Evolutionary conservation across 140 eudicot genomes (phyloP).

Genomic region (Ambrosia hybrid): DNA sequence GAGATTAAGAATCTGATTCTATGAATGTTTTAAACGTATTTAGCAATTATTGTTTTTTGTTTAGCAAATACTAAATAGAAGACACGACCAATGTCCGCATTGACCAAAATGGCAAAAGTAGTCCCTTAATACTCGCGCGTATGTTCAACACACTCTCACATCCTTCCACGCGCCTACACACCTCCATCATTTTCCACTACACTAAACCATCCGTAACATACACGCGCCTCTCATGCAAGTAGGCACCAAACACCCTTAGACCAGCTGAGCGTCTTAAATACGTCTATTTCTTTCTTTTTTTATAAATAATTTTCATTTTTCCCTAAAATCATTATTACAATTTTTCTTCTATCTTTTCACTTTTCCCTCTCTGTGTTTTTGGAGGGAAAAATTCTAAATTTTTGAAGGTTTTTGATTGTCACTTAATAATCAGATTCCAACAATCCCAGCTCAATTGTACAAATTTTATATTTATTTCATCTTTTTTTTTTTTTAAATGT

Average conservation of each 20-base stretch:
- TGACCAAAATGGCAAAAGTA: too few species aligned
- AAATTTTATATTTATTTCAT: not conserved
- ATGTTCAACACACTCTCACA: not conserved
- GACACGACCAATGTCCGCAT: too few species aligned
- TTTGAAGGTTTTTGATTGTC: not conserved
- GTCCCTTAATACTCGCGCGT: not conserved
- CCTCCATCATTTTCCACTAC: not conserved
- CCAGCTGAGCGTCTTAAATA: not conserved
- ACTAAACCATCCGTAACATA: not conserved
- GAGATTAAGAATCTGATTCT: too few species aligned
- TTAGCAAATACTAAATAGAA: too few species aligned
- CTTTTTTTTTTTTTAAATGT: too few species aligned
- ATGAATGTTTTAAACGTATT: too few species aligned
- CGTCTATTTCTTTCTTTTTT: not conserved
- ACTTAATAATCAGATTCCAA: not conserved
- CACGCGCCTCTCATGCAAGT: not conserved
- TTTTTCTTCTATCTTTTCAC: not conserved
- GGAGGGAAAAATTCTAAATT: not conserved
- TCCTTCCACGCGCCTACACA: not conserved
- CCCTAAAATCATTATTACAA: not conserved
- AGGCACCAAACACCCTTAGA: not conserved
- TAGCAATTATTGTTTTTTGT: too few species aligned
- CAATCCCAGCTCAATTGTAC: not conserved
- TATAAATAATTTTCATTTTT: not conserved
- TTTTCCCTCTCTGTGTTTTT: not conserved